Conservation (phyloP, 306 rosid genomes). For the Dryas alaskensis region DNA sequence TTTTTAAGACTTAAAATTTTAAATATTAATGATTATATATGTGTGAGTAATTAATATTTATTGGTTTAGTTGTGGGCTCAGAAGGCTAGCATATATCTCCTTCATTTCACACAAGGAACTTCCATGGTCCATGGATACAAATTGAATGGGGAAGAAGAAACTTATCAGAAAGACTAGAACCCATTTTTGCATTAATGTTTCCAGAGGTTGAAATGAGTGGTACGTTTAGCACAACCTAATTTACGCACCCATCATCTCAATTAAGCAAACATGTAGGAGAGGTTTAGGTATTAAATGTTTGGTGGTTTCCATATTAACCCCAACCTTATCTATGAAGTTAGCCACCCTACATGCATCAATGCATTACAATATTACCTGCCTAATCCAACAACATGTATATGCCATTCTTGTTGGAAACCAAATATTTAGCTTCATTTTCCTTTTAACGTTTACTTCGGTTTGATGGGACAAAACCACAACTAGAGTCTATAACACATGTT, state of each 20-base stretch:
- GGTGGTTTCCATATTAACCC: slow-evolving; percentile 10
- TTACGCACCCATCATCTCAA: background rate
- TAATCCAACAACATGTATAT: slow-evolving; percentile 21
- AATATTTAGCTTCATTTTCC: background rate
- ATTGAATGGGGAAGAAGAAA: background rate
- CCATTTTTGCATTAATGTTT: background rate
- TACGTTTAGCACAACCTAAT: background rate
- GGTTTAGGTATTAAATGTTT: slow-evolving; percentile 5
- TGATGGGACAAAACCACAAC: background rate
- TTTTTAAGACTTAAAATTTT: no score
- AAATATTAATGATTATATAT: no score
- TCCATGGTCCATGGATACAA: background rate
- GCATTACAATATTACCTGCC: slow-evolving; percentile 4
- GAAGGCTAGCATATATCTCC: no score
- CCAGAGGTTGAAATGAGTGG: background rate
- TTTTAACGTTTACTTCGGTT: background rate
- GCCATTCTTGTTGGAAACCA: slow-evolving; percentile 4
- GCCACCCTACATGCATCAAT: slow-evolving; percentile 10
- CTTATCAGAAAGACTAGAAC: background rate
- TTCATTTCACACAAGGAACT: background rate
- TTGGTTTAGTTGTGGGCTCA: no score
- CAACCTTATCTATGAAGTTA: slow-evolving; percentile 16
- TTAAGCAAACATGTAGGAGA: background rate
- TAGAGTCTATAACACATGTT: slow-evolving; percentile 1
- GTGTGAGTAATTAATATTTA: no score